Base-by-base conservation (phyloP, 768 basidiomycete species). In the Tricholoma hemisulphureum region DNA sequence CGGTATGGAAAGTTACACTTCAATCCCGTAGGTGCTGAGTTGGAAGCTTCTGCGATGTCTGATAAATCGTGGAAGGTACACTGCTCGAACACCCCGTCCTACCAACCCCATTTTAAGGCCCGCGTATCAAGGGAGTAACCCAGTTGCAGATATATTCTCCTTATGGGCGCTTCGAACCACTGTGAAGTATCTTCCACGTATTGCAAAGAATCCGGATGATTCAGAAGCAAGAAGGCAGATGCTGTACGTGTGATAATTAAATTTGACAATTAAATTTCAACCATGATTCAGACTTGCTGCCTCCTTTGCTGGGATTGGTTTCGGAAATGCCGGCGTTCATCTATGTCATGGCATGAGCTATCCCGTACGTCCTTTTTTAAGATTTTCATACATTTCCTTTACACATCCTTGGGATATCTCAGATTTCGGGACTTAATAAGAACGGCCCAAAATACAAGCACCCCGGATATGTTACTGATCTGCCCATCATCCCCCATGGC, bases 401-500 rank as follows among this genome's bases (percentile, higher is more conserved):
- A 14, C 14, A 24, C 16, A 58, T 29, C 13, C 24, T 49, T 61
- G 10, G 9, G 35, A 3, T 52, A 13, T 9, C 8, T 8, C 58
- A 93, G 91, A 93, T 97, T 58, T 95, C 93, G 9, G 92, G 93
- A 1, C 73, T 95, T 69, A 98, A 98, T 78, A 97, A 98, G 76
- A 88, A 86, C 61, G 93, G 95, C 0, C 92, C 94, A 1, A 89
- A 91, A 68, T 98, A 91, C 73, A 85, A 90, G 68, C 93, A 96
- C 70, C 85, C 93, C 23, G 95, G 93, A 45, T 98, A 98, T 74
- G 75, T 81, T 18, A 86, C 86, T n/a, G 82, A 89, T 61, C 79
- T 84, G 51, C 95, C 95, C 6, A 93, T 98, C 61, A 94, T 98
- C 57, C 95, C 95, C 11, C 95, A 97, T 66, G 95, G 95, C 49